phyloP scores from a whole-genome alignment of 108 stramenopile species.

The Cylindrotheca closterium region DNA sequence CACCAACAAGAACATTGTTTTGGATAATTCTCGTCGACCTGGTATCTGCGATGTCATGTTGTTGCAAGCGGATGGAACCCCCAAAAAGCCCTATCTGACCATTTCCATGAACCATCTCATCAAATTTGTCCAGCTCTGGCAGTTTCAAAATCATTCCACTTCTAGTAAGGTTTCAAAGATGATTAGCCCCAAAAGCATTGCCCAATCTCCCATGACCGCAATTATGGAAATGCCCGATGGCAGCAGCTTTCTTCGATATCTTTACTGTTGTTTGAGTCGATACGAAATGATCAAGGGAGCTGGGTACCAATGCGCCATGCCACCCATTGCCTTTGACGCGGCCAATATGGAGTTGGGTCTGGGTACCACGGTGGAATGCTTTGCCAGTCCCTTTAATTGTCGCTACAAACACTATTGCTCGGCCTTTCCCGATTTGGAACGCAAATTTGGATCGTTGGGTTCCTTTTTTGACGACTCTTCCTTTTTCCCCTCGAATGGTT shows the following conservation, averaged over 20 bases:
- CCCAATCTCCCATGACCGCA: background rate
- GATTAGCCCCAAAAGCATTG: background rate
- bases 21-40: conserved; percentile 5
- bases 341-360: conserved; percentile 18
- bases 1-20: background rate
- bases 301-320: conserved; percentile 63
- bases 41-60: conserved; percentile 23
- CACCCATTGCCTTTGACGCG: conserved; percentile 45
- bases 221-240: conserved; percentile 9
- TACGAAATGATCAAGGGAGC: conserved; percentile 47
- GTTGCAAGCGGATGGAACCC: conserved; percentile 7
- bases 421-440: conserved; percentile 62
- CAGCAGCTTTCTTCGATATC: conserved; percentile 8
- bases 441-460: conserved; percentile 52
- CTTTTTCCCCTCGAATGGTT: conserved; percentile 22
- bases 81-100: conserved; percentile 28
- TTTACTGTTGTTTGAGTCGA: conserved; percentile 32
- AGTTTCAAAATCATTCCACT: background rate
- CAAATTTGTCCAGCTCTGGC: conserved; percentile 13
- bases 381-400: conserved; percentile 70
- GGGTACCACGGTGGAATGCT: conserved; percentile 54
- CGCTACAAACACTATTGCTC: conserved; percentile 44
- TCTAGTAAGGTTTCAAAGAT: background rate
- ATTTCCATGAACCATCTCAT: conserved; percentile 12
- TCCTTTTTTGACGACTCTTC: conserved; percentile 48